Evolutionary conservation across 352 stramenopile genomes (phyloP), one percentile per base, ranked within the genome.

Genomic region (Phytophthora lateralis): DNA sequence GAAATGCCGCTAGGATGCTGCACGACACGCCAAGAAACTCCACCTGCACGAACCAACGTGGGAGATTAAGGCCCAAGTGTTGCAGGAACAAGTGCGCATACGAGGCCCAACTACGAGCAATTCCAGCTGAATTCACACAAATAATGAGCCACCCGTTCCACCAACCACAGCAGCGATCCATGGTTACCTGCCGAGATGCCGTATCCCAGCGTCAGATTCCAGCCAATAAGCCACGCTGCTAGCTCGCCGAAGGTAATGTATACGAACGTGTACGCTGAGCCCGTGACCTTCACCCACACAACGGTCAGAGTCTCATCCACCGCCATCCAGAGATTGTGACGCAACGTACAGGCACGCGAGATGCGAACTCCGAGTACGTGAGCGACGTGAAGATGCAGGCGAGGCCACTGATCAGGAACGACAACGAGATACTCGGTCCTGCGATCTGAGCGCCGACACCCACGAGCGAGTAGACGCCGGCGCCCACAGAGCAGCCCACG

Each of bases 161-260:
- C 9, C 26, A 30, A 21, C 15, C 15, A 12, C 10, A 34, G 57
- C 24, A 17, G 2, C n/a, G 8, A 20, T 39, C 15, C 14, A 21
- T 29, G 27, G 15, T 48, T 63, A 89, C 80, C 85, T 34, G 91
- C 90, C 2, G 86, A 96, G 55, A 98, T 96, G 21, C 91, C 93
- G 52, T 98, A 98, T 29, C 93, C 91, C 15, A 98, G 73, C 44
- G 90, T 98, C 29, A 98, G 58, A 61, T 97, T 97, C 91, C 91
- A 97, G 11, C 91, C 92, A 48, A 97, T 90, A 20, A 97, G 73
- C 90, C 91, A 98, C 24, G 90, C 93, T 1, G 78, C 80, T 21
- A 97, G 74, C 43, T 95, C 88, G 24, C 88, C 90, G 58, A 97
- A 93, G 9, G 85, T 93, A 17, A 93, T 70, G 61, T 95, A 94